Evolutionary conservation across 768 basidiomycete species (phyloP).

Genomic region (Royoungia palumana): DNA sequence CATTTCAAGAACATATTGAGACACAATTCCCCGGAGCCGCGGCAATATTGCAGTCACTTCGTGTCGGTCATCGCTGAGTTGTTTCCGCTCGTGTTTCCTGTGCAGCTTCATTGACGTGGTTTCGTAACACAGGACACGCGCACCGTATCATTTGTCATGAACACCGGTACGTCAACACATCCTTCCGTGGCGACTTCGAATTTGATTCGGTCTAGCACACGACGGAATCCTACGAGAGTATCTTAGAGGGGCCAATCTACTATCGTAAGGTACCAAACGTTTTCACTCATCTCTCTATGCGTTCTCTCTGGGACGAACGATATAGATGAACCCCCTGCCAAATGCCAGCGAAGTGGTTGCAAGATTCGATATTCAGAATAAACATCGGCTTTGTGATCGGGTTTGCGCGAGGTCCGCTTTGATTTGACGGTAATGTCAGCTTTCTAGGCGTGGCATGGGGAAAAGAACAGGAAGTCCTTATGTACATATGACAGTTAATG

Average conservation of each 20-base stretch:
- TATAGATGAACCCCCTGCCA: not conserved
- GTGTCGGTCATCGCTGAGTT: constrained; percentile 64
- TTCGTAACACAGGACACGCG: constrained; percentile 48
- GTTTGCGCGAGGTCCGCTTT: too few relatives aligned
- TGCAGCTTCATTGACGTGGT: not conserved
- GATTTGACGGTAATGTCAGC: too few relatives aligned
- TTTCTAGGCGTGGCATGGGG: too few relatives aligned
- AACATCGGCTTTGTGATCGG: too few relatives aligned
- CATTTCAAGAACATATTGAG: constrained; percentile 68
- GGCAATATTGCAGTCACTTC: constrained; percentile 59
- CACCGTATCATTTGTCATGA: constrained; percentile 50
- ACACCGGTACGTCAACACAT: constrained; percentile 34
- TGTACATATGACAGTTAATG: too few relatives aligned
- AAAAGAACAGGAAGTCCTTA: too few relatives aligned
- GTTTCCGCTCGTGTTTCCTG: not conserved
- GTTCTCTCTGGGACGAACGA: not conserved
- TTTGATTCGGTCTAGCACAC: constrained; percentile 39
- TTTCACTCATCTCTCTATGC: not conserved
- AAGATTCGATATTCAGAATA: too few relatives aligned
- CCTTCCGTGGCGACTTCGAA: not conserved
- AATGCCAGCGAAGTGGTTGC: too few relatives aligned
- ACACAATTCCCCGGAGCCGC: constrained; percentile 50
- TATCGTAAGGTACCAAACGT: constrained; percentile 30
- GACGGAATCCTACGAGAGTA: constrained; percentile 60
- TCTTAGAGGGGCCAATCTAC: constrained; percentile 50